Evolutionary conservation across 805 yeast species (phyloP).

Genomic region (Candida tammaniensis): DNA sequence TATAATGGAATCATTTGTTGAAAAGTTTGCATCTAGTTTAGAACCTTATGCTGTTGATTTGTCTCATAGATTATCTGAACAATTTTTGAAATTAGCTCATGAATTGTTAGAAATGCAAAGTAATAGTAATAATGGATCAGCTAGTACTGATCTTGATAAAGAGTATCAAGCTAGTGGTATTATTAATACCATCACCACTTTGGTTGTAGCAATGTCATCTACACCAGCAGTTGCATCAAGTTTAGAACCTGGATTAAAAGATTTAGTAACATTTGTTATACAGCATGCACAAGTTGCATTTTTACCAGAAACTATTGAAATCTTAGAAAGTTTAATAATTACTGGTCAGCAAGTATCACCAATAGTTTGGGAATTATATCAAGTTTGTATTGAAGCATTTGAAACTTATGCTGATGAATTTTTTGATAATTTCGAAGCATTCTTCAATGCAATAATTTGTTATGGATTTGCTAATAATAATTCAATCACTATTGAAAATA

Average conservation of each 20-base stretch:
- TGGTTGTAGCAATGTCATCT: slow-evolving; percentile 41
- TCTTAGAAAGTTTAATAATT: slow-evolving; percentile 52
- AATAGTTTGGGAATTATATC: slow-evolving; percentile 50
- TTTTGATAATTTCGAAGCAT: slow-evolving; percentile 54
- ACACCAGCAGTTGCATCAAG: slow-evolving; percentile 36
- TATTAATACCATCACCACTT: slow-evolving; percentile 39
- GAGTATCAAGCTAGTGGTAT: slow-evolving; percentile 45
- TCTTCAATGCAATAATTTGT: slow-evolving; percentile 52
- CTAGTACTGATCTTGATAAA: slow-evolving; percentile 30
- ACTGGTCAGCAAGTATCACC: slow-evolving; percentile 53
- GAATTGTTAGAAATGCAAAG: slow-evolving; percentile 43
- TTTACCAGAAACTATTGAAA: slow-evolving; percentile 37
- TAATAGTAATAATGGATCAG: slow-evolving; percentile 7
- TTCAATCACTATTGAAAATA: slow-evolving; percentile 34
- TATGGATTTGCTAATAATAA: slow-evolving; percentile 43
- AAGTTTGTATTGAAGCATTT: slow-evolving; percentile 49
- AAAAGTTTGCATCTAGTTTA: slow-evolving; percentile 39
- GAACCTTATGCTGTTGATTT: slow-evolving; percentile 44
- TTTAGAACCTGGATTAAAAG: slow-evolving; percentile 32
- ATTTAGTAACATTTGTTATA: slow-evolving; percentile 32
- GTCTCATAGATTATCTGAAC: slow-evolving; percentile 57
- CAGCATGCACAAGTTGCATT: slow-evolving; percentile 40
- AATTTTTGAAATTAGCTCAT: slow-evolving; percentile 65
- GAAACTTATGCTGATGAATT: slow-evolving; percentile 60
- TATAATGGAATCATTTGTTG: slow-evolving; percentile 46